Evolutionary conservation across 768 basidiomycete species (phyloP), one percentile per base, ranked within the genome.

Genomic region (Wakefieldia striispora): DNA sequence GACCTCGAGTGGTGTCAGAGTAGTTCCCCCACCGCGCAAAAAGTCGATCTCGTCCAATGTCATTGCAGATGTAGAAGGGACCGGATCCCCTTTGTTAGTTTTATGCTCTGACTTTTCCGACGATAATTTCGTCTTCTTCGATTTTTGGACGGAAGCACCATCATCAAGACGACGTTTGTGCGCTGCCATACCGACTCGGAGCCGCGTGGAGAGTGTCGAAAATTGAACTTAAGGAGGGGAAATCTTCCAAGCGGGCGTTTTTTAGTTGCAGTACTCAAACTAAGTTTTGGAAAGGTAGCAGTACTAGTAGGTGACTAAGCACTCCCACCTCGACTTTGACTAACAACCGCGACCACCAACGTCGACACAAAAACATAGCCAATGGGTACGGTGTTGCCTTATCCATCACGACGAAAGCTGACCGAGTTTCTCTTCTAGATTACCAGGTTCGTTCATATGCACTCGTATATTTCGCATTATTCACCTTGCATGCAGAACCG

Each of bases 21-120:
- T 79, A 1, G 92, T 89, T 45, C 95, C 95, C 23, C 95, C 95
- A 23, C 95, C 97, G 58, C 95, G 84, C 49, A 95, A 95, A 70
- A 98, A 99, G 68, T 95, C 92, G 43, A 91, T 79, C 61, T 95
- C 93, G 34, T 92, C 83, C 10, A 75, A 53, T 31, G 73, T 68
- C 49, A 75, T 59, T 55, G 63, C 70, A n/a, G 76, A 73, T 24
- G 65, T 56, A 10, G 68, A 56, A 43, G 70, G 64, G 3, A 66
- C 54, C 10, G 70, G 49, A 17, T 70, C 66, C 17, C 60, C 55
- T 54, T 59, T 38, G 43, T 45, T 42, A 10, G 46, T 31, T 54
- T 57, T 67, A 44, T 39, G 51, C 59, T 63, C 50, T 52, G 55
- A 41, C 65, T 64, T 53, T 47, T 68, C 36, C 53, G 54, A 38